Percentiles rank a stretch among this genome's conserved stretches.
Conservation (phyloP, 2,329 filamentous ascomycete species). For the Pseudocercospora pini-densiflorae region DNA sequence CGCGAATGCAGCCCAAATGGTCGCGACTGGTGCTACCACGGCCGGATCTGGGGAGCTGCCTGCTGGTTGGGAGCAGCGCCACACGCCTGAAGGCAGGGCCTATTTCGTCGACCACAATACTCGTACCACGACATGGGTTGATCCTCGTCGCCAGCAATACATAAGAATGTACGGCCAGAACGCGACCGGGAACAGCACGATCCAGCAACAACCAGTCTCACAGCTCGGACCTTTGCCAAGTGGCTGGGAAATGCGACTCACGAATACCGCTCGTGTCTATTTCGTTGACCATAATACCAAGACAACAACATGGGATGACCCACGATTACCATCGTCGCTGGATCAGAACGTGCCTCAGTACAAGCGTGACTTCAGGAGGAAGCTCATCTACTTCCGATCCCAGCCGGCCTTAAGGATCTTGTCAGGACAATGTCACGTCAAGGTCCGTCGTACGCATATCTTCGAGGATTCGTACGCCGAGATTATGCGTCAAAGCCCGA, state of each 20-base stretch:
- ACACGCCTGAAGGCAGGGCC: slow-evolving; percentile 89
- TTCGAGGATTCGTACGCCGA: slow-evolving; percentile 99
- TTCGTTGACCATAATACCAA: slow-evolving; percentile 99
- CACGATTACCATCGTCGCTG: slow-evolving; percentile 88
- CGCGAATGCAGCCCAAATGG: slow-evolving; percentile 75
- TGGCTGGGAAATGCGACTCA: slow-evolving; percentile 99
- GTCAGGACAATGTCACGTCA: slow-evolving; percentile 96
- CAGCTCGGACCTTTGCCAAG: slow-evolving; percentile 94
- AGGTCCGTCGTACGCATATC: slow-evolving; percentile 93
- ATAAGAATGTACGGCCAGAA: slow-evolving; percentile 98
- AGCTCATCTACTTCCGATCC: slow-evolving; percentile 98
- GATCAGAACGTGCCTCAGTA: slow-evolving; percentile 99
- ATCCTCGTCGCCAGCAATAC: slow-evolving; percentile 95
- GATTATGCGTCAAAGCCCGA: slow-evolving; percentile 94
- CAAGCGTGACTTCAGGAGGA: slow-evolving; percentile 97
- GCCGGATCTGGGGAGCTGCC: slow-evolving; percentile 94
- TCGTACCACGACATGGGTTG: slow-evolving; percentile 97
- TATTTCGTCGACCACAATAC: slow-evolving; percentile 99
- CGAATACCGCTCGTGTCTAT: slow-evolving; percentile 96
- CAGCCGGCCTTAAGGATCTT: slow-evolving; percentile 95
- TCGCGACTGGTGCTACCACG: slow-evolving; percentile 93
- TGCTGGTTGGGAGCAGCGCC: slow-evolving; percentile 93
- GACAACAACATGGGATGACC: slow-evolving; percentile 99
- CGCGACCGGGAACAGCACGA: slow-evolving; percentile 73
- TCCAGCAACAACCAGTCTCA: slow-evolving; percentile 96